Percentiles rank a stretch among this genome's conserved stretches.
Evolutionary conservation across 768 basidiomycete genomes (phyloP).

Genomic region (Tephrocybe sp.): DNA sequence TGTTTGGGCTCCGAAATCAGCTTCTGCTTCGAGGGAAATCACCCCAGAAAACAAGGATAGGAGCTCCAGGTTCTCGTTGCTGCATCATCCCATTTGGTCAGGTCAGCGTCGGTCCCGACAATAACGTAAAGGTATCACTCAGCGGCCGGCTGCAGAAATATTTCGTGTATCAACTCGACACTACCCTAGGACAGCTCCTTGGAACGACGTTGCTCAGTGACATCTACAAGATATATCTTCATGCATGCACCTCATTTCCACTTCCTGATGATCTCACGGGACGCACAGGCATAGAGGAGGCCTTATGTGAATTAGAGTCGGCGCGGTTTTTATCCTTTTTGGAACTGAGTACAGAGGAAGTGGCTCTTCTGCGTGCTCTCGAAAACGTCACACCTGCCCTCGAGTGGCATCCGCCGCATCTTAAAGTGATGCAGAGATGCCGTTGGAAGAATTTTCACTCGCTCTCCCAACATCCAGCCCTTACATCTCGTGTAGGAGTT

Average conservation of each 20-base stretch:
- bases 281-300: constrained; percentile 43
- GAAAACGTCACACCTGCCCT: constrained; percentile 30
- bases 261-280: constrained; percentile 40
- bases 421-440: constrained; percentile 37
- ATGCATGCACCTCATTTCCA: constrained; percentile 40
- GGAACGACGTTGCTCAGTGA: constrained; percentile 26
- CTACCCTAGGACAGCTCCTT: constrained; percentile 27
- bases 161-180: constrained; percentile 30
- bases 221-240: constrained; percentile 40
- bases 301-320: constrained; percentile 34
- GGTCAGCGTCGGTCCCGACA: constrained; percentile 23
- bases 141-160: constrained; percentile 6
- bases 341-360: constrained; percentile 25
- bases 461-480: constrained; percentile 27
- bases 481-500: constrained; percentile 19
- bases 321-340: constrained; percentile 38
- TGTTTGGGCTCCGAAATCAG: constrained; percentile 41
- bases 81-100: constrained; percentile 40
- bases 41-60: constrained; percentile 2
- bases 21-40: constrained; percentile 32
- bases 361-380: constrained; percentile 29
- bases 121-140: constrained; percentile 20
- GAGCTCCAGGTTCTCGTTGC: constrained; percentile 21
- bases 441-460: constrained; percentile 26
- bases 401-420: constrained; percentile 34